A percentile compares a stretch with the other conserved stretches of the same genome.
Evolutionary conservation across 495 filamentous ascomycete species (phyloP).

Genomic region (Penicillium atrosanguineum): DNA sequence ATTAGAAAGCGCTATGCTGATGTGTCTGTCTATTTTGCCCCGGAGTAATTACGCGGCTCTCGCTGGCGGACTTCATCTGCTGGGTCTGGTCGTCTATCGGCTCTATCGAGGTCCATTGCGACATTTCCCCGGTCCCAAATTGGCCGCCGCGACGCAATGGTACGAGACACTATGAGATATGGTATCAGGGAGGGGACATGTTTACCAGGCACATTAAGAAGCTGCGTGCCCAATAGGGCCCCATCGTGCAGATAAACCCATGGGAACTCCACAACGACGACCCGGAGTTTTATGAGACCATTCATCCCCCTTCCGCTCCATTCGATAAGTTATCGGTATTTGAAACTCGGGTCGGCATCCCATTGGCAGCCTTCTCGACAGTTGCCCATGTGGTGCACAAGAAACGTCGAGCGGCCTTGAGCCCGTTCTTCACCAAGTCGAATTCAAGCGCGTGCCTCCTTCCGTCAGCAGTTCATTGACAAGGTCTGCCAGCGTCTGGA

Average conservation of each 20-base stretch:
- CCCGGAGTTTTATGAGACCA: not conserved
- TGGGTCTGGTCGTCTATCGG: constrained; percentile 19
- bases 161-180: constrained; percentile 34
- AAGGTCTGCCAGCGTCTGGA: not conserved
- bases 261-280: not conserved
- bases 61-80: too few relatives aligned
- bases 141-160: constrained; percentile 31
- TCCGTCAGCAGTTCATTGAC: constrained; percentile 5
- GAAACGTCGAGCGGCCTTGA: constrained; percentile 28
- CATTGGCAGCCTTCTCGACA: constrained; percentile 6
- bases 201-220: not conserved
- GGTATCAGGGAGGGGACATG: constrained; percentile 12
- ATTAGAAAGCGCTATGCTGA: too few relatives aligned
- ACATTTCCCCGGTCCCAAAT: constrained; percentile 29
- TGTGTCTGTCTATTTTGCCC: too few relatives aligned
- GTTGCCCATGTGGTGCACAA: constrained; percentile 31
- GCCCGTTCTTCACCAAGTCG: constrained; percentile 29
- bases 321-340: not conserved
- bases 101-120: constrained; percentile 28
- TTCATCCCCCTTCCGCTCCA: not conserved
- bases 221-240: not conserved
- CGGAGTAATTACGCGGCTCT: too few relatives aligned
- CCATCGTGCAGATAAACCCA: not conserved
- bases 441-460: constrained; percentile 6
- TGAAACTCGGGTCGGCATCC: not conserved